phyloP scores from a whole-genome alignment of 1,139 yeast genomes.

The Taphrina sp. region DNA sequence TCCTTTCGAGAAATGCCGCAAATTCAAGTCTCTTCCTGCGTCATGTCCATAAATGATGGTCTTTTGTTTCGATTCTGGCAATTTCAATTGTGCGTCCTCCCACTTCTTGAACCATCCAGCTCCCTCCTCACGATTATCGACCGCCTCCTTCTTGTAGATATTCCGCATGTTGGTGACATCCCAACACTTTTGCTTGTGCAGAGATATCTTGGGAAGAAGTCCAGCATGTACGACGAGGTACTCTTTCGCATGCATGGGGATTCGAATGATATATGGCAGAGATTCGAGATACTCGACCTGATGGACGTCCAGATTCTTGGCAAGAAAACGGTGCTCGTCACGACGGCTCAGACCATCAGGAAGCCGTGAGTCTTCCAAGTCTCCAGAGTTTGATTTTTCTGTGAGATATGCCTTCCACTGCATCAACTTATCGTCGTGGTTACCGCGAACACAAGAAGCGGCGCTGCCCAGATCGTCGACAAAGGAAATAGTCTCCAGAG shows the following conservation, averaged over 20 bases:
- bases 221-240: conserved; percentile 28
- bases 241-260: neutral
- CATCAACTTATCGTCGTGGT: conserved; percentile 73
- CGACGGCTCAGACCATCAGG: conserved; percentile 26
- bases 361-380: conserved; percentile 1
- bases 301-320: conserved; percentile 7
- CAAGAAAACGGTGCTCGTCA: conserved; percentile 29
- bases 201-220: neutral
- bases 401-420: conserved; percentile 53
- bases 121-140: conserved; percentile 21
- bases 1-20: conserved; percentile 68
- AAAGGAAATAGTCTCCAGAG: conserved; percentile 64
- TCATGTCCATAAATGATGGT: conserved; percentile 83
- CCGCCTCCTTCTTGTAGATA: conserved; percentile 10
- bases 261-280: conserved; percentile 19
- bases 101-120: conserved; percentile 44
- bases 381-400: neutral
- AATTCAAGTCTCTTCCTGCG: conserved; percentile 70
- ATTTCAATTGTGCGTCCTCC: conserved; percentile 53
- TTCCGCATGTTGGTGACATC: conserved; percentile 30
- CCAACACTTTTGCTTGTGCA: conserved; percentile 23
- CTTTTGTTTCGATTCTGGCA: conserved; percentile 44
- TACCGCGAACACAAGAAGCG: conserved; percentile 77
- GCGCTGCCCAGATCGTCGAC: conserved; percentile 50
- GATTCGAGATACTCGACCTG: conserved; percentile 15